Percentiles rank a stretch among this genome's conserved stretches.
phyloP scores from a whole-genome alignment of 2,329 filamentous ascomycete species.

The Fusarium sp. region DNA sequence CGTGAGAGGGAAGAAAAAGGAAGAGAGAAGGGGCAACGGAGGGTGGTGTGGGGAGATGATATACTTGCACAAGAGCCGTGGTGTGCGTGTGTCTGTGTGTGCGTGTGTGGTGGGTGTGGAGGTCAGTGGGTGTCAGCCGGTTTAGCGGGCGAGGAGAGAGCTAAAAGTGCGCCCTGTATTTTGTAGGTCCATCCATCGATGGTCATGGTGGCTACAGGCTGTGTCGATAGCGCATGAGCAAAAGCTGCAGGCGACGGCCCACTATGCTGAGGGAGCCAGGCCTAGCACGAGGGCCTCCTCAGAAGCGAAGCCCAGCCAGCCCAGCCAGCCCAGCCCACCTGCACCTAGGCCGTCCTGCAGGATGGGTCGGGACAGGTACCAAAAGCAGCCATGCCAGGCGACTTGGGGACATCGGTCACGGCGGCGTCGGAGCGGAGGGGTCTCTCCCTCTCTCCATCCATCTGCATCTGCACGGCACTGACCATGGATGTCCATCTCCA shows the following conservation, averaged over 20 bases:
- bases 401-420: slow-evolving; percentile 6
- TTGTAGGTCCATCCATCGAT: neutral
- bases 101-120: slow-evolving; percentile 8
- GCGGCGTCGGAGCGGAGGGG: slow-evolving; percentile 4
- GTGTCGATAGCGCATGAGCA: slow-evolving; percentile 31
- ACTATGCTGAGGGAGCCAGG: slow-evolving; percentile 42
- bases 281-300: neutral
- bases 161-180: slow-evolving; percentile 36
- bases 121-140: slow-evolving; percentile 13
- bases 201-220: slow-evolving; percentile 28
- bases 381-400: slow-evolving; percentile 12
- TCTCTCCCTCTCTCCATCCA: slow-evolving; percentile 3
- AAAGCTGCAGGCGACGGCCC: slow-evolving; percentile 35
- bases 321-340: slow-evolving; percentile 15
- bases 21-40: slow-evolving; percentile 58
- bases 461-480: slow-evolving; percentile 38
- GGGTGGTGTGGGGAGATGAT: slow-evolving; percentile 57
- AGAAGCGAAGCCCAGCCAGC: slow-evolving; percentile 16
- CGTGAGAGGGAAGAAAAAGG: slow-evolving; percentile 59
- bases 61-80: slow-evolving; percentile 32
- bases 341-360: slow-evolving; percentile 4
- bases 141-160: slow-evolving; percentile 7
- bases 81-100: neutral
- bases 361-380: slow-evolving; percentile 2
- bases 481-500: slow-evolving; percentile 13